These are phyloP conservation scores for Stemphylium lycopersici DNA, from an alignment of 2,329 filamentous ascomycete genomes.

Conservation along the genomic window DNA sequence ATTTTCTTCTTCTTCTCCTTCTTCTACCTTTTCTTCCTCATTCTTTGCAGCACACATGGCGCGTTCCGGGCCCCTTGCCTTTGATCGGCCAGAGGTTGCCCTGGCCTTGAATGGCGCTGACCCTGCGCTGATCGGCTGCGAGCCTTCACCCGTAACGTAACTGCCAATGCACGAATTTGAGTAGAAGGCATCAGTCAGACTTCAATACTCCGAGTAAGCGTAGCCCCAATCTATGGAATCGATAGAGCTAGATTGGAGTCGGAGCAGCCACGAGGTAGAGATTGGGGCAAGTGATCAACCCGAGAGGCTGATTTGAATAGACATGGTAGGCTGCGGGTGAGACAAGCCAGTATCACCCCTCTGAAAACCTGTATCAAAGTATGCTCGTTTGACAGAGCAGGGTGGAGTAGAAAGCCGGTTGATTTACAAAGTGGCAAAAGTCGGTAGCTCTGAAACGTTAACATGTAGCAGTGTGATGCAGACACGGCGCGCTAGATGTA, in stretches of 20 bases:
- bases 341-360: slow-evolving; percentile 7
- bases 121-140: slow-evolving; percentile 14
- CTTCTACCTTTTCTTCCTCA: no score
- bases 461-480: slow-evolving; percentile 2
- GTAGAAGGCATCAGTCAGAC: not conserved
- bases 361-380: slow-evolving; percentile 3
- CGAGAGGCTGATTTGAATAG: slow-evolving; percentile 11
- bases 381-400: not conserved
- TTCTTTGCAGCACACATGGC: no score
- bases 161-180: not conserved
- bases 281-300: slow-evolving; percentile 22
- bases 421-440: not conserved
- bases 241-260: slow-evolving; percentile 3
- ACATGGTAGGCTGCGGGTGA: slow-evolving; percentile 27
- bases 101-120: slow-evolving; percentile 1
- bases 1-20: no score
- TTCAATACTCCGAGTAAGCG: not conserved
- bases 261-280: slow-evolving; percentile 26
- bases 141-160: not conserved
- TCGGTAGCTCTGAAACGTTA: slow-evolving; percentile 1
- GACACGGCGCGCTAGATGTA: slow-evolving; percentile 3
- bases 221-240: not conserved
- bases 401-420: not conserved
- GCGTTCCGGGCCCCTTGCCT: slow-evolving; percentile 10
- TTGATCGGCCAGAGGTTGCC: slow-evolving; percentile 5